Evolutionary conservation across 2,329 filamentous ascomycete species (phyloP).

Genomic region (Phoma herbarum): DNA sequence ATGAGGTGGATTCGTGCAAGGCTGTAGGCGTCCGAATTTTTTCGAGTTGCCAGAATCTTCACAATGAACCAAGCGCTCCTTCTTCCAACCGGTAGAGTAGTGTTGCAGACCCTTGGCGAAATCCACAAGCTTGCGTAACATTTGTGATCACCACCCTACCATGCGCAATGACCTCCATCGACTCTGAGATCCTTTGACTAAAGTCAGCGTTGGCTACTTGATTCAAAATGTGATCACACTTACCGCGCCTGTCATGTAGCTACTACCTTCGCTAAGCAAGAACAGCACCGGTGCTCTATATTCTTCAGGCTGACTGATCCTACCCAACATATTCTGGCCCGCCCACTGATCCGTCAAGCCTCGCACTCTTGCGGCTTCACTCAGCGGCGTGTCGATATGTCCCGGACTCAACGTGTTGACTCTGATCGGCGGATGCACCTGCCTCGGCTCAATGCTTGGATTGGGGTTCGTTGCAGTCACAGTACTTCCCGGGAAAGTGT

Average conservation of each 20-base stretch:
- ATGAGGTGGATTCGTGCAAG: too few species aligned
- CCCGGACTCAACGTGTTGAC: constrained; percentile 65
- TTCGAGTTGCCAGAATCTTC: too few species aligned
- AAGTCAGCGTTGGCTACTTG: constrained; percentile 2
- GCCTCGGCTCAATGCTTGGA: constrained; percentile 21
- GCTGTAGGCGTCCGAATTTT: too few species aligned
- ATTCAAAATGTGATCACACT: too few species aligned
- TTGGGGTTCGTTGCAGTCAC: constrained; percentile 29
- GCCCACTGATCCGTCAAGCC: constrained; percentile 44
- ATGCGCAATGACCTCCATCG: constrained; percentile 55
- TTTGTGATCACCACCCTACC: constrained; percentile 24
- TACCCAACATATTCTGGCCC: constrained; percentile 47
- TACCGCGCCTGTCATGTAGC: constrained; percentile 66
- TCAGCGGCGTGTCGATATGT: constrained; percentile 60
- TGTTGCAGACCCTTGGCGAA: too few species aligned
- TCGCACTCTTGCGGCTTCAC: constrained; percentile 40
- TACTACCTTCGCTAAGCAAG: constrained; percentile 54
- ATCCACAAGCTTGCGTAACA: too few species aligned
- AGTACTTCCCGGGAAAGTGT: constrained; percentile 53
- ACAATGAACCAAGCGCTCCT: too few species aligned
- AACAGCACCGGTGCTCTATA: constrained; percentile 42
- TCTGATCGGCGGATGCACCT: constrained; percentile 52
- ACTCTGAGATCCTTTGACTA: constrained; percentile 49
- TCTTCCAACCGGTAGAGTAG: too few species aligned
- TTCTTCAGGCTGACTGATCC: constrained; percentile 45